Evolutionary conservation across 2,329 filamentous ascomycete species (phyloP), one percentile per base, ranked within the genome.

Genomic region (Fusarium nanum): DNA sequence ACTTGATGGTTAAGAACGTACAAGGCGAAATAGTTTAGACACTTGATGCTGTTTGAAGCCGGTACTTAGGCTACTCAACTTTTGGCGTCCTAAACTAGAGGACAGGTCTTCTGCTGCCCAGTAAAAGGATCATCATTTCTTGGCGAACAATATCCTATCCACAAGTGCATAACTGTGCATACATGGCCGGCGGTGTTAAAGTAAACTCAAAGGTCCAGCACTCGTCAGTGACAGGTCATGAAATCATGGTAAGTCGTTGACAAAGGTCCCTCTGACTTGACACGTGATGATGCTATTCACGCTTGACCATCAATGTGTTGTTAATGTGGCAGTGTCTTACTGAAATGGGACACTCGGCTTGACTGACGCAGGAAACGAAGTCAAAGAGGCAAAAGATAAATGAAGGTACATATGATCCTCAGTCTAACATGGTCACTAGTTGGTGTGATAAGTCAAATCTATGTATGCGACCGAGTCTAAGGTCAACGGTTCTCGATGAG

Each of bases 171-270:
- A n/a, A 37, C 34, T 49, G 28, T 30, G 30, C 28, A 49, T 49
- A 30, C 11, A 6, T 49, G 27, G 20, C 27, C 41, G 55, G 52
- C 45, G 40, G 41, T 59, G 18, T 25, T 49, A 59, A 52, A 41
- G 30, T n/a, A 60, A 66, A 66, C 60, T 58, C 45, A 58, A 64
- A 64, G 37, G 44, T 18, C 6, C 40, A 46, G 40, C 45, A 46
- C 25, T 45, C 30, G 46, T 41, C 37, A 16, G 23, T 27, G 8
- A 14, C n/a, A 48, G 18, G 10, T 7, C 40, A 13, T 14, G 20
- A 8, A 49, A n/a, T 45, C 16, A 30, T 32, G 22, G 32, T 50
- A 41, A 44, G 46, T 12, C 12, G 23, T 25, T 37, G 27, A 42
- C 20, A 4, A 50, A 60, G 14, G 27, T 42, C 7, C 11, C n/a